These are phyloP conservation scores for Picea glauca DNA, from an alignment of 75 land plant genomes.

Conservation along the genomic window DNA sequence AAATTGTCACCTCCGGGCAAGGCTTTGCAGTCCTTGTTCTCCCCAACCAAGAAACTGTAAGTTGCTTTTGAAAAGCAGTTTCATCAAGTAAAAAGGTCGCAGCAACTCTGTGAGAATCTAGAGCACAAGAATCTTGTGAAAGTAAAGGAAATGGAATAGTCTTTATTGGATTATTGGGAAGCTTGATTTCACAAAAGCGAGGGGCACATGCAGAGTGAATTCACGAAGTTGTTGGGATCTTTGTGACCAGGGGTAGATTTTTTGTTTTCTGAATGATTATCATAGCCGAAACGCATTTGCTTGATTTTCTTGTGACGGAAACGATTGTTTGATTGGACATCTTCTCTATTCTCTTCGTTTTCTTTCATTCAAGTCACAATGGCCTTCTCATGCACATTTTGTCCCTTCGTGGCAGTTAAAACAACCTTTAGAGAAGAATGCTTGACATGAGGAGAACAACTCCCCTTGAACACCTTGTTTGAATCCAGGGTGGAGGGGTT, in stretches of 20 bases:
- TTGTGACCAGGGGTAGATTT: no score
- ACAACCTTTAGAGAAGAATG: constrained; percentile 9
- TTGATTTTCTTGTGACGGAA: not conserved
- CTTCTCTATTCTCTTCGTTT: not conserved
- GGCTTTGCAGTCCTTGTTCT: constrained; percentile 37
- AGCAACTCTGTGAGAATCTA: constrained; percentile 3
- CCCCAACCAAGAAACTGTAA: constrained; percentile 19
- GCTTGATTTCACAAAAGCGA: constrained; percentile 54
- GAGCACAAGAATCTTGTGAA: constrained; percentile 13
- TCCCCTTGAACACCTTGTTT: not conserved
- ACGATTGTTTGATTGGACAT: not conserved
- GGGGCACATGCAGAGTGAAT: constrained; percentile 52
- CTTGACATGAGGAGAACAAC: not conserved
- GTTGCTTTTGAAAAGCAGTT: constrained; percentile 30
- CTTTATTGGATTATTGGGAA: constrained; percentile 52
- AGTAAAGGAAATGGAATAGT: constrained; percentile 59
- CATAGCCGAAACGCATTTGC: not conserved
- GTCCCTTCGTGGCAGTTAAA: not conserved
- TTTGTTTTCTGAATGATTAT: not conserved
- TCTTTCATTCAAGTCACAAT: not conserved
- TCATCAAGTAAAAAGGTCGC: constrained; percentile 44
- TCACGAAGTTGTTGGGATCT: constrained; percentile 15
- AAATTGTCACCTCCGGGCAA: constrained; percentile 35
- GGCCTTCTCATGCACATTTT: not conserved
- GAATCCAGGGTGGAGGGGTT: constrained; percentile 2